Percentiles rank a stretch among this genome's conserved stretches.
Conservation (phyloP, 305 asterid genomes). For the Fraxinus floribunda region DNA sequence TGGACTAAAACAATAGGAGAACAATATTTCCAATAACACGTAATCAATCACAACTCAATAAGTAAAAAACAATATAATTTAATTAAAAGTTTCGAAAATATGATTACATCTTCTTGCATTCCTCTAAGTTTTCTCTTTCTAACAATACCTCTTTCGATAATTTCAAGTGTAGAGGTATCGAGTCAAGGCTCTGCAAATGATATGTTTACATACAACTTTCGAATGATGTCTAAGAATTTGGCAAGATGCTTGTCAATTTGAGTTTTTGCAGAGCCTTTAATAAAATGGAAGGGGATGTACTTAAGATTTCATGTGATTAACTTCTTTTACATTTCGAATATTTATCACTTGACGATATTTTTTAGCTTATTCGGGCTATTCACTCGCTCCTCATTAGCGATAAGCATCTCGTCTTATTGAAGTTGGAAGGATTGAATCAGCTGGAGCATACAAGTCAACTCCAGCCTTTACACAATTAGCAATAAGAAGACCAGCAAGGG, state of each 20-base stretch:
- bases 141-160: background rate
- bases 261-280: background rate
- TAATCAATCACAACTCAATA: background rate
- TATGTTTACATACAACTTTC: background rate
- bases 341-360: background rate
- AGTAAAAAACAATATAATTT: background rate
- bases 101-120: background rate
- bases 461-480: too few species aligned
- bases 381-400: background rate
- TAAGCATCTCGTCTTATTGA: too few species aligned
- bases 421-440: too few species aligned
- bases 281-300: background rate
- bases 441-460: too few species aligned
- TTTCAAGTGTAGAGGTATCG: background rate
- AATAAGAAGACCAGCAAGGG: too few species aligned
- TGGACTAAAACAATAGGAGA: background rate
- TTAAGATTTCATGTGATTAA: background rate
- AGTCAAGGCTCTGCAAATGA: background rate
- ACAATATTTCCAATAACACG: background rate
- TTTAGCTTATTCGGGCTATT: background rate
- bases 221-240: background rate
- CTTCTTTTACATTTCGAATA: background rate
- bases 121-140: background rate
- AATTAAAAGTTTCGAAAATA: too few species aligned
- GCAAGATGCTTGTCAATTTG: background rate